Base-by-base conservation (phyloP, 2,329 filamentous ascomycete species). In the Coccinonectria pachysandricola region DNA sequence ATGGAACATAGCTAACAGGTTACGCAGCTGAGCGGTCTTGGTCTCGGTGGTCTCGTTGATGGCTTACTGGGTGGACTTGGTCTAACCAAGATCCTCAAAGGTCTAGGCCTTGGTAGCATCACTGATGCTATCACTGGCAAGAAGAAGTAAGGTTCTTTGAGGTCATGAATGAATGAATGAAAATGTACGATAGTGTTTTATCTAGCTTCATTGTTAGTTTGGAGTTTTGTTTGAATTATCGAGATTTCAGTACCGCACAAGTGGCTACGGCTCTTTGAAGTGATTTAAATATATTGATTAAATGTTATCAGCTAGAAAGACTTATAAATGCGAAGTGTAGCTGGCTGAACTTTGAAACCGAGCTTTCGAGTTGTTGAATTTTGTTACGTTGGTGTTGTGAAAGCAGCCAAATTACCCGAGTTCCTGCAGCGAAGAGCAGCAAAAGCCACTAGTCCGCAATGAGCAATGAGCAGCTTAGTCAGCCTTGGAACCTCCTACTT, bases 31-130 rank as follows among this genome's bases (percentile, higher is more conserved):
- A 78, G 79, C 43, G 83, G 80, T 5, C 72, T 94, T 15, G 86
- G 86, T 31, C 71, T 94, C 2, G 86, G 86, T 33, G 79, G 80
- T 10, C 54, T 94, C 1, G 71, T 94, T 41, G 82, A 88, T 37
- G 76, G 78, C 24, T 62, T 93, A 4, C 68, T 94, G 2, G 80
- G 82, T 30, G 79, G 79, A 2, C 58, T 91, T 12, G 83, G 83
- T 9, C 65, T 92, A 32, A 75, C 77, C 54, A 82, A 81, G 50
- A 60, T 91, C 12, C 68, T 92, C 10, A 73, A 75, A 6, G 70
- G 79, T 2, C 68, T 94, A 15, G 86, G 86, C 35, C 57, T 86
- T 0, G 66, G 67, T 4, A 45, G 50, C 1, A 36, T 68, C 13
- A 54, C 62, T 4, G 53, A 53, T 4, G 46, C 56, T 0, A 35